Base-by-base conservation (phyloP, 2,329 filamentous ascomycete species). In the Lecanicillium sp. region DNA sequence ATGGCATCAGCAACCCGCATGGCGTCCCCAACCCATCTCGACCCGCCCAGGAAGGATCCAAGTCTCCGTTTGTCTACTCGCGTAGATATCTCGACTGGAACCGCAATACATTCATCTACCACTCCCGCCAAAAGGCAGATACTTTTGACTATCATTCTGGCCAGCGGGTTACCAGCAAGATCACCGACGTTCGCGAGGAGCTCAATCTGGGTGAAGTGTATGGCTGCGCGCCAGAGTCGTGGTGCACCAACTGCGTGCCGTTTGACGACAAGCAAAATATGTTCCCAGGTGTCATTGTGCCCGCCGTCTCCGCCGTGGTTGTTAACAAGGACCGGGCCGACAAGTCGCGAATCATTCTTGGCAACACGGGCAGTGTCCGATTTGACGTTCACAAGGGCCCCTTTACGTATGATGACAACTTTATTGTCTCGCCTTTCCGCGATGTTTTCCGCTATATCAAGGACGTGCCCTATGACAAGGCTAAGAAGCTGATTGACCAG, bases 31-130 rank as follows among this genome's bases (percentile, higher is more conserved):
- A 63, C 27, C 62, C 63, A 4, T 55, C 51, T 4, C 65, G 64
- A 18, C 65, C 60, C 36, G 68, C 65, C 2, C 55, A 49, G 2
- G 45, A 53, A 4, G 60, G 55, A 37, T 58, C 59, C 9, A 61
- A 56, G 2, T 56, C 66, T 6, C 60, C 60, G 30, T 62, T 61
- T 41, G 47, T 57, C 8, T 80, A 74, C 50, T 70, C 72, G 4
- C 71, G 79, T 7, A 69, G 79, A 17, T 84, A 82, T 50, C 65
- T 84, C 9, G 80, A 84, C 58, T 84, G 77, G 72, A 84, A 83
- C 54, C 69, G 77, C 5, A 61, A 68, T n/a, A 79, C 77, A 0
- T 82, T 84, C 48, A 66, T 72, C 42, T 81, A 77, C 50, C 79
- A 84, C 51, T 69, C 77, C 3, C 56, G 62, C n/a, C 66, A 65